Conservation (phyloP, 495 filamentous ascomycete species). For the Chaetomidium leptoderma region DNA sequence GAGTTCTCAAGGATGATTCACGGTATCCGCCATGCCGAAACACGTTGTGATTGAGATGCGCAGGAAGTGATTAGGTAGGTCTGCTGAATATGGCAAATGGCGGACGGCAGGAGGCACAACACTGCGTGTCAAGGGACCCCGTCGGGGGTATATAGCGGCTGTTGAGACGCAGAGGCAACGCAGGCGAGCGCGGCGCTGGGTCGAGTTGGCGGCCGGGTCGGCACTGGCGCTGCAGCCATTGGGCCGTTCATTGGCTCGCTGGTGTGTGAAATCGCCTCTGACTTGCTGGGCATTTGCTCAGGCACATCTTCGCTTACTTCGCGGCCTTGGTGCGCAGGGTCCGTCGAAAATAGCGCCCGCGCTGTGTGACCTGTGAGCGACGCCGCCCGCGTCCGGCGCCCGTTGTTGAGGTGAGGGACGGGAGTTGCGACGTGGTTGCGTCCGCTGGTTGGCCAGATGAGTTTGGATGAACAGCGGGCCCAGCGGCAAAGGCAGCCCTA, state of each 20-base stretch:
- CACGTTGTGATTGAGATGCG: constrained; percentile 43
- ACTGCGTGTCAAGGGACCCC: constrained; percentile 13
- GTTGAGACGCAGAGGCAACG: constrained; percentile 43
- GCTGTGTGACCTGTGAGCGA: constrained; percentile 15
- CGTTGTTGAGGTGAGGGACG: constrained; percentile 27
- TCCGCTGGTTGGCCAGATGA: constrained; percentile 26
- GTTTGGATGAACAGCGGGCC: constrained; percentile 11
- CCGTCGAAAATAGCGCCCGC: constrained; percentile 30
- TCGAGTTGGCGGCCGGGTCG: constrained; percentile 16
- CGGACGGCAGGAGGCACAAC: constrained; percentile 21
- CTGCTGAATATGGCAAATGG: constrained; percentile 33
- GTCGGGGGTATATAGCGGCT: constrained; percentile 53
- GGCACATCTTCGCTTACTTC: constrained; percentile 34
- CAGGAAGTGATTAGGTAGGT: constrained; percentile 32
- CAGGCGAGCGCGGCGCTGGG: constrained; percentile 25
- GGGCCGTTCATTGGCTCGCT: constrained; percentile 17
- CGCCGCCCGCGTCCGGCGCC: not conserved
- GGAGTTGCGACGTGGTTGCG: constrained; percentile 11
- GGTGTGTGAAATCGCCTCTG: constrained; percentile 35
- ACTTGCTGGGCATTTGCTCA: constrained; percentile 34
- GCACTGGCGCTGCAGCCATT: constrained; percentile 23
- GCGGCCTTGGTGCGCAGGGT: constrained; percentile 34
- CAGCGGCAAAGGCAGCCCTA: constrained; percentile 26
- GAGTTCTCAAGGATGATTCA: constrained; percentile 33
- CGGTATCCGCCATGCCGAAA: constrained; percentile 44